Evolutionary conservation across 306 rosid species (phyloP).

Genomic region (Inga oerstediana): DNA sequence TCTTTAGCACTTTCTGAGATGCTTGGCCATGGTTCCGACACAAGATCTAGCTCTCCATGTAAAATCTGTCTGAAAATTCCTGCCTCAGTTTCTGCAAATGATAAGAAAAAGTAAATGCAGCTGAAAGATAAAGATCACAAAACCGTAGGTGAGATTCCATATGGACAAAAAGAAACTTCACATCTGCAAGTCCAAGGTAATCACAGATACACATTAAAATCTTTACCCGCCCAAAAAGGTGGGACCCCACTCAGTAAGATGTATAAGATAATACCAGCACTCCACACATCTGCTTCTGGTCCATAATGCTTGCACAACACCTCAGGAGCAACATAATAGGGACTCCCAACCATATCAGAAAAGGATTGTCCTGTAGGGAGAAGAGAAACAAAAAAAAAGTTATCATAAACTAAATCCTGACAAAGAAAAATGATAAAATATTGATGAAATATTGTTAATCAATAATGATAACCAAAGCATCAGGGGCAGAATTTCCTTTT

Average conservation of each 20-base stretch:
- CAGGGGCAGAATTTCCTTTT: background rate
- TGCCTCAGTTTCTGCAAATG: conserved; percentile 67
- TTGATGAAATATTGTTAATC: background rate
- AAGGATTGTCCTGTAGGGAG: conserved; percentile 65
- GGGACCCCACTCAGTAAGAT: conserved; percentile 85
- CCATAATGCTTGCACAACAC: conserved; percentile 82
- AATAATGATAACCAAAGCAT: background rate
- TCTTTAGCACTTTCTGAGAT: conserved; percentile 87
- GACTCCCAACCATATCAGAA: conserved; percentile 80
- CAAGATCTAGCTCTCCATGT: conserved; percentile 72
- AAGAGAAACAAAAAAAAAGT: conserved; percentile 27
- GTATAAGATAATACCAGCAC: conserved; percentile 87
- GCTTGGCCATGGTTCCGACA: conserved; percentile 86
- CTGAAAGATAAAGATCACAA: conserved; percentile 18
- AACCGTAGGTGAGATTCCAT: background rate
- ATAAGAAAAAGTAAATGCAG: conserved; percentile 27
- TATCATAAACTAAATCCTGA: background rate
- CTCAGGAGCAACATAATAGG: conserved; percentile 91
- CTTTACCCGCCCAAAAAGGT: conserved; percentile 93
- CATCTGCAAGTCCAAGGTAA: conserved; percentile 8
- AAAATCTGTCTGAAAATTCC: conserved; percentile 86
- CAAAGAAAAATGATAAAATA: background rate
- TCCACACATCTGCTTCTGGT: conserved; percentile 88
- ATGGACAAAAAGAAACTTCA: conserved; percentile 8
- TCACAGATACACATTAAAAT: conserved; percentile 29